Base-by-base conservation (phyloP, 2,329 filamentous ascomycete genomes). In the Triangularia setosa region DNA sequence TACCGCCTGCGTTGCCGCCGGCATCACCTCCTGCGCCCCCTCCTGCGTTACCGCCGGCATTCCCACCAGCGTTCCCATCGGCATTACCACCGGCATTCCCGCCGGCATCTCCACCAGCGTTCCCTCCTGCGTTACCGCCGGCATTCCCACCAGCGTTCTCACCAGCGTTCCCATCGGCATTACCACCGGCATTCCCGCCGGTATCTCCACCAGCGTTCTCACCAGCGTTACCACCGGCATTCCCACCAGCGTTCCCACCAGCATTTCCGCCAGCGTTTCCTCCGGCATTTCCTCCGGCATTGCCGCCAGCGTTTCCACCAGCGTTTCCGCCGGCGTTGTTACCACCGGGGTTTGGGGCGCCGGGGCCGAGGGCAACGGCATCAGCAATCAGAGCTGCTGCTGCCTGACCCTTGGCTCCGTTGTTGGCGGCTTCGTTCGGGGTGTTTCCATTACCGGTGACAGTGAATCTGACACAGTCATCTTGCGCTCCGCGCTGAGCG, bases 401-500 rank as follows among this genome's bases (percentile, higher is more conserved):
- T 58, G 72, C 69, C 60, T 69, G 40, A 14, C 70, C 71, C 64
- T 70, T 71, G 25, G 56, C 57, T 58, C 73, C 71, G 61, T 75
- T 65, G 67, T 70, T 73, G 25, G 71, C 71, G 60, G 72, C 71
- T 5, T 68, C 68, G 63, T 74, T 74, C 52, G 65, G 68, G 14
- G 65, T 64, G 6, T 68, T 64, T 21, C 67, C 72, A 40, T 71
- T 70, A 27, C 71, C 71, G 1, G 67, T 70, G 21, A 80, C 78
- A 3, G 74, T 76, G 64, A 81, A 80, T 68, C 78, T 78, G 48
- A 73, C 73, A 67, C 79, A 81, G 70, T 81, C 79, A 65, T 81
- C 79, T 68, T 81, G 79, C 35, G 78, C 71, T 61, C 79, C 79
- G 48, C 79, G 75, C 72, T 80, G 79, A 33, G 79, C 78, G 28